phyloP scores from a whole-genome alignment of 441 rosid species.

The Adansonia rubrostipa region DNA sequence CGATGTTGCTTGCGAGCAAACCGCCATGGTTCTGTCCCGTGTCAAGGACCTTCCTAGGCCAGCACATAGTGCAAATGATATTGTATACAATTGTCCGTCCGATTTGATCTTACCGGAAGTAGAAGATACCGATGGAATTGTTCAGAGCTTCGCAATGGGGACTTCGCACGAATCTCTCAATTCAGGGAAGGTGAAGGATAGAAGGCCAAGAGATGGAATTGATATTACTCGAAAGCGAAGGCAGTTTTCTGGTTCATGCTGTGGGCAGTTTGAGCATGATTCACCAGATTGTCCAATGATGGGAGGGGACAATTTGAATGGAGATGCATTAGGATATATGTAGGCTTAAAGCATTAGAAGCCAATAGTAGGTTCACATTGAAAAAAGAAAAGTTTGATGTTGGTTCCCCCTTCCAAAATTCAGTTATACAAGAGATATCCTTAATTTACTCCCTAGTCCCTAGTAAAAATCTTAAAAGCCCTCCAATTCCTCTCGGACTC shows the following conservation, averaged over 20 bases:
- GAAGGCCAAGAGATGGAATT: constrained; percentile 46
- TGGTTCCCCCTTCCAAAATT: neutral
- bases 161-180: constrained; percentile 42
- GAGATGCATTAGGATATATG: constrained; percentile 48
- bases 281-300: constrained; percentile 50
- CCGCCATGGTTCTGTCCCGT: constrained; percentile 43
- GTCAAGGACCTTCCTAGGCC: constrained; percentile 52
- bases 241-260: constrained; percentile 51
- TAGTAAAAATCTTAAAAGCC: neutral
- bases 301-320: constrained; percentile 49
- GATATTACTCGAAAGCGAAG: constrained; percentile 46
- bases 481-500: neutral
- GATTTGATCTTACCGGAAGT: constrained; percentile 56
- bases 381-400: neutral
- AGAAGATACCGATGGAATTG: constrained; percentile 51
- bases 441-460: neutral
- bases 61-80: constrained; percentile 33
- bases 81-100: constrained; percentile 44
- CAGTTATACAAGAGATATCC: neutral
- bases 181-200: constrained; percentile 57
- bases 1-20: constrained; percentile 60
- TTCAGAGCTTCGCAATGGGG: constrained; percentile 43
- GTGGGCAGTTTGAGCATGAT: constrained; percentile 58
- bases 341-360: constrained; percentile 29
- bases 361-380: constrained; percentile 7